Conservation (phyloP, 257 asterid species). For the Solanum etuberosum region DNA sequence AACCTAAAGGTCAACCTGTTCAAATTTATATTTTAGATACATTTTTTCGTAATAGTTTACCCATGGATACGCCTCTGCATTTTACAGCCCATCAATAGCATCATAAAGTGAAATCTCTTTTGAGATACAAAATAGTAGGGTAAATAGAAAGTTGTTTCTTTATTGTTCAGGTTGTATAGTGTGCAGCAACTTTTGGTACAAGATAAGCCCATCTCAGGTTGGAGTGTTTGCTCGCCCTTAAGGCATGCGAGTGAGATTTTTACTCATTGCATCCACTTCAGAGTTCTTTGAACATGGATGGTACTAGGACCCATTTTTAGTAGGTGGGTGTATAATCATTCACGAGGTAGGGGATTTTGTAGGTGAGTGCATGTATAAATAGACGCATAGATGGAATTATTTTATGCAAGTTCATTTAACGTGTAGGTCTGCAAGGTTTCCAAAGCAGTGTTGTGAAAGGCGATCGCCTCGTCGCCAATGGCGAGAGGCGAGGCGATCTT, state of each 20-base stretch:
- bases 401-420: not conserved
- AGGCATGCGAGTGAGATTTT: not conserved
- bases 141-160: not conserved
- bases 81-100: not conserved
- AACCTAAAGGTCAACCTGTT: too few relatives aligned
- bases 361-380: not conserved
- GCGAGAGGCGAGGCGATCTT: too few relatives aligned
- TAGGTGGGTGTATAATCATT: not conserved
- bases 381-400: not conserved
- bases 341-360: not conserved
- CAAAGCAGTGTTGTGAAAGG: not conserved
- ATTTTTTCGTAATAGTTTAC: too few relatives aligned
- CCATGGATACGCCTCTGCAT: not conserved
- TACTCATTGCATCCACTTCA: not conserved
- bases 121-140: not conserved
- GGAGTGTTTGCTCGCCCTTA: not conserved
- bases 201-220: not conserved
- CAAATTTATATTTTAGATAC: too few relatives aligned
- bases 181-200: not conserved
- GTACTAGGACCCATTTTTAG: not conserved
- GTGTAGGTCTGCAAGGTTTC: not conserved
- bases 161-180: not conserved
- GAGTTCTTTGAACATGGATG: not conserved
- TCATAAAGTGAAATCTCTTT: not conserved
- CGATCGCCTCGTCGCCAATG: too few relatives aligned